Conservation (phyloP, 257 asterid species). For the Salvia miltiorrhiza region DNA sequence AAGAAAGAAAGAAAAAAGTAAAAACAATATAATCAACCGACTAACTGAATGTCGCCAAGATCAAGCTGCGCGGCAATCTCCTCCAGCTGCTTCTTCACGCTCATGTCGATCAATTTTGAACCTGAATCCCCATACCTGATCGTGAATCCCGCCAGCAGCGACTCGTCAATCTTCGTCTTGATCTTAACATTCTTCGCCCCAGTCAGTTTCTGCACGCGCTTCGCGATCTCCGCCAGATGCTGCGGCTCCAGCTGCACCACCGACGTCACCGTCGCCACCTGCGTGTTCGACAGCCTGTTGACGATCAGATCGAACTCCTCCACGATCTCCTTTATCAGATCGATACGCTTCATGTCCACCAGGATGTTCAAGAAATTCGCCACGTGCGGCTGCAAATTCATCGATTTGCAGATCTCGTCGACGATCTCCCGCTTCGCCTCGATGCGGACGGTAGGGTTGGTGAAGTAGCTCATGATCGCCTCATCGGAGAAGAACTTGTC, state of each 20-base stretch:
- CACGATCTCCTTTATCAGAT: constrained; percentile 49
- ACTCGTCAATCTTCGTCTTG: constrained; percentile 62
- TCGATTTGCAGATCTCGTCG: constrained; percentile 9
- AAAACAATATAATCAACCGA: constrained; percentile 39
- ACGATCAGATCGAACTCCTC: constrained; percentile 62
- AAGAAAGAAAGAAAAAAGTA: neutral
- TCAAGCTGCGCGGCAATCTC: constrained; percentile 79
- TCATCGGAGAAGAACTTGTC: constrained; percentile 7
- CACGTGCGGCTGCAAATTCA: constrained; percentile 62
- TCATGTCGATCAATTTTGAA: constrained; percentile 83
- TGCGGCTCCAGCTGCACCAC: constrained; percentile 77
- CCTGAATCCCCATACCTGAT: constrained; percentile 67
- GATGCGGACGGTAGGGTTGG: constrained; percentile 7
- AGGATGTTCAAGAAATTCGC: constrained; percentile 65
- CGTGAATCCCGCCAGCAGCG: constrained; percentile 89
- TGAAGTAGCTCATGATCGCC: constrained; percentile 4
- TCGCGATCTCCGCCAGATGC: constrained; percentile 87
- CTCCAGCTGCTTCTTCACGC: constrained; percentile 89
- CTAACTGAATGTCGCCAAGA: constrained; percentile 70
- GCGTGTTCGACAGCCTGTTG: constrained; percentile 55
- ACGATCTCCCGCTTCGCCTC: neutral
- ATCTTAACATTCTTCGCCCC: constrained; percentile 72
- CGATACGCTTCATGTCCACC: constrained; percentile 68
- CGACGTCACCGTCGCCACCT: constrained; percentile 68
- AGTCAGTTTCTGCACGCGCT: constrained; percentile 71